A percentile compares a stretch with the other conserved stretches of the same genome.
phyloP scores from a whole-genome alignment of 176 grass and related monocot genomes.

The Aechmea fasciata region DNA sequence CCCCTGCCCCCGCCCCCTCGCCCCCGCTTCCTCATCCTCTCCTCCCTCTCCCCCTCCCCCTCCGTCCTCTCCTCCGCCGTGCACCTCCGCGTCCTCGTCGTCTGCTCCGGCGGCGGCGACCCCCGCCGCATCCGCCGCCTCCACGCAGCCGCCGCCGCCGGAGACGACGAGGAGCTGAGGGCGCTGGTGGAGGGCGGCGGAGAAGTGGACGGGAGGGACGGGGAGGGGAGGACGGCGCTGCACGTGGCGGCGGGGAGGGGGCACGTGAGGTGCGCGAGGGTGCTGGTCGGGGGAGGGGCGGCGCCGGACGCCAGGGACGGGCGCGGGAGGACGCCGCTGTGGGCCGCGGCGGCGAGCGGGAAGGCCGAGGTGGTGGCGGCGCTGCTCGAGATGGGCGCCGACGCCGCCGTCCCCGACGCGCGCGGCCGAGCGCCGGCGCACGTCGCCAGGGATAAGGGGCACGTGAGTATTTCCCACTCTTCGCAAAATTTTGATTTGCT shows the following conservation, averaged over 20 bases:
- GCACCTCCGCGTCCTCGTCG: constrained; percentile 45
- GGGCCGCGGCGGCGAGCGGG: constrained; percentile 41
- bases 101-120: constrained; percentile 29
- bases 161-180: constrained; percentile 34
- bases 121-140: constrained; percentile 60
- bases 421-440: constrained; percentile 45
- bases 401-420: constrained; percentile 29
- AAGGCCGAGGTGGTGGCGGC: constrained; percentile 38
- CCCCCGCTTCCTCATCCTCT: constrained; percentile 87
- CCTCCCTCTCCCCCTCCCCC: constrained; percentile 36
- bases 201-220: constrained; percentile 16
- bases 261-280: constrained; percentile 23
- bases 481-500: no score
- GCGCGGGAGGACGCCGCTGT: constrained; percentile 51
- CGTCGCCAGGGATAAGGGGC: constrained; percentile 60
- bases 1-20: constrained; percentile 43
- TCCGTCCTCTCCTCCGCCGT: constrained; percentile 68
- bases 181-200: background rate
- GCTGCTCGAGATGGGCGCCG: constrained; percentile 69
- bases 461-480: constrained; percentile 18
- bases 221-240: constrained; percentile 32
- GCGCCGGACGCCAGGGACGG: constrained; percentile 35
- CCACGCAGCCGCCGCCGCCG: constrained; percentile 46
- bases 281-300: constrained; percentile 32
- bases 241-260: constrained; percentile 35